phyloP scores from a whole-genome alignment of 805 yeast genomes.

The Metschnikowia anglica region DNA sequence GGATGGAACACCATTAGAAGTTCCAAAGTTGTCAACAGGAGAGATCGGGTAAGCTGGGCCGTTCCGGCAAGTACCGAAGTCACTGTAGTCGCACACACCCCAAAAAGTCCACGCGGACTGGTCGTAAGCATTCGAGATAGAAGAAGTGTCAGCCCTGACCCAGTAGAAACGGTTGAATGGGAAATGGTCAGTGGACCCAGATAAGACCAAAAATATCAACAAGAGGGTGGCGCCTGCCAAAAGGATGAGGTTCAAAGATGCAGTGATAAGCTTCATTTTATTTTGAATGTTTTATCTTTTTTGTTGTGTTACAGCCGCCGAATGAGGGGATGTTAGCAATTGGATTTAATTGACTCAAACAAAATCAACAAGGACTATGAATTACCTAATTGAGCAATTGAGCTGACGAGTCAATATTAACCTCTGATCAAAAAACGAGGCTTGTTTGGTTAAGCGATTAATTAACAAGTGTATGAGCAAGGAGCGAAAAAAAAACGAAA shows the following conservation, averaged over 20 bases:
- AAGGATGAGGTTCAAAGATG: constrained; percentile 38
- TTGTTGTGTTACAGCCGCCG: constrained; percentile 2
- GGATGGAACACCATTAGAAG: constrained; percentile 50
- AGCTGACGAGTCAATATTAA: background rate
- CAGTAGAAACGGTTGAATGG: constrained; percentile 63
- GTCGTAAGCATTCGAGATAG: constrained; percentile 48
- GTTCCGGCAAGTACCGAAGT: constrained; percentile 52
- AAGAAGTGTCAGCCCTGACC: constrained; percentile 71
- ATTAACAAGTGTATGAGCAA: background rate
- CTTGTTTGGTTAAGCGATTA: background rate
- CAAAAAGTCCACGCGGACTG: constrained; percentile 81
- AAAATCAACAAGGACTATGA: constrained; percentile 1
- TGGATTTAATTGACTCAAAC: background rate
- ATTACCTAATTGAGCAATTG: background rate
- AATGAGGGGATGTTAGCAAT: background rate
- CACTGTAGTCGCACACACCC: constrained; percentile 58
- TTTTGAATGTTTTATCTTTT: background rate
- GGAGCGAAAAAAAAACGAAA: constrained; percentile 27
- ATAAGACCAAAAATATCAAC: constrained; percentile 47
- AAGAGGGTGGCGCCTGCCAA: constrained; percentile 47
- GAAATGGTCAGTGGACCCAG: constrained; percentile 23
- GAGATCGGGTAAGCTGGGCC: constrained; percentile 86
- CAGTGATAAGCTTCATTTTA: constrained; percentile 34
- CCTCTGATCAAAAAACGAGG: background rate
- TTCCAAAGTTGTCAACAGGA: constrained; percentile 70